Evolutionary conservation across 2,329 filamentous ascomycete genomes (phyloP).

Genomic region (Cladosporium sp.): DNA sequence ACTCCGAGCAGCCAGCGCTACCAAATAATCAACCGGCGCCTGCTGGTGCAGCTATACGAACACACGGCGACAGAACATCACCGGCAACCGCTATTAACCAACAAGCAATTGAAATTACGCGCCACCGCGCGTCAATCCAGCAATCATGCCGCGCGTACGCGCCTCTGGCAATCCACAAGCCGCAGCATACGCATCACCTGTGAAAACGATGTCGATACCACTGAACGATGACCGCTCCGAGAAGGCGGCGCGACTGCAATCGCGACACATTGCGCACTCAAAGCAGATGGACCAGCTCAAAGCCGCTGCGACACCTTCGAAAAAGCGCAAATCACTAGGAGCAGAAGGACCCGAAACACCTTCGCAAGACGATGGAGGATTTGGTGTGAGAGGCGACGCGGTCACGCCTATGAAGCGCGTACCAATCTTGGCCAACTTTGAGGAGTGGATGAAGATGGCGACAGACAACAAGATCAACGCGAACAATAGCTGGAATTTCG

Average conservation of each 20-base stretch:
- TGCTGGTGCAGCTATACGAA: not conserved
- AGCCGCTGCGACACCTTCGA: constrained; percentile 69
- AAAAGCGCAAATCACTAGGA: constrained; percentile 40
- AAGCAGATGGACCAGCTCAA: constrained; percentile 90
- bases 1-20: not conserved
- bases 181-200: constrained; percentile 49
- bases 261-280: constrained; percentile 82
- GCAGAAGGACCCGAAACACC: constrained; percentile 48
- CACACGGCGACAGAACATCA: not conserved
- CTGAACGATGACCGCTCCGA: constrained; percentile 94
- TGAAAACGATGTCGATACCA: constrained; percentile 66
- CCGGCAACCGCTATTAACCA: not conserved
- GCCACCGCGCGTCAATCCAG: not conserved
- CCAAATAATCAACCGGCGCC: not conserved
- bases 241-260: constrained; percentile 82
- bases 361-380: constrained; percentile 53
- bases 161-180: constrained; percentile 44
- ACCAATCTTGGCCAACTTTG: constrained; percentile 93
- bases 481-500: constrained; percentile 98
- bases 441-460: constrained; percentile 99
- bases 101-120: not conserved
- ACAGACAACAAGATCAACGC: constrained; percentile 98
- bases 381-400: constrained; percentile 62
- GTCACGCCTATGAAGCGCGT: constrained; percentile 96
- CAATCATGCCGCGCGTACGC: constrained; percentile 36